phyloP scores from a whole-genome alignment of 2,329 filamentous ascomycete species.

The Lojkania enalia region DNA sequence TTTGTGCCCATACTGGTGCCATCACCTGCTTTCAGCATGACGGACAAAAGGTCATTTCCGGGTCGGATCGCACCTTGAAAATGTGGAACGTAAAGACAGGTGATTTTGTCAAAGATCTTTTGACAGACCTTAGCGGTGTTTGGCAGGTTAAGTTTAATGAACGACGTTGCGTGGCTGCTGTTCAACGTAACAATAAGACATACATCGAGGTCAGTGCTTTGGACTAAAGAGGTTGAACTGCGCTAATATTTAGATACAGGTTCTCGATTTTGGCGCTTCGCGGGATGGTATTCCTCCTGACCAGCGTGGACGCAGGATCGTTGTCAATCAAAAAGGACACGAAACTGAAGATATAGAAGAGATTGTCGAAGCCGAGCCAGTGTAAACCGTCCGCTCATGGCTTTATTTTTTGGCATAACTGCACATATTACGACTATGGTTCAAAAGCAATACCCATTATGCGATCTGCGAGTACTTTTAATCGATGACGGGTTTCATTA shows the following conservation, averaged over 20 bases:
- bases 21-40: slow-evolving; percentile 99
- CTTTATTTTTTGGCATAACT: slow-evolving; percentile 12
- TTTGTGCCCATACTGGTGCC: slow-evolving; percentile 92
- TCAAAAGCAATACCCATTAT: slow-evolving; percentile 38
- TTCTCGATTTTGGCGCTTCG: slow-evolving; percentile 93
- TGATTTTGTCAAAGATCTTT: slow-evolving; percentile 86
- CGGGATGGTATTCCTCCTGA: slow-evolving; percentile 81
- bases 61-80: slow-evolving; percentile 92
- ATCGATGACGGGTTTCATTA: slow-evolving; percentile 1
- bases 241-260: slow-evolving; percentile 59
- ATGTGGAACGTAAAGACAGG: slow-evolving; percentile 97
- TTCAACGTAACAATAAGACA: slow-evolving; percentile 88
- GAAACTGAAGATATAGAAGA: slow-evolving; percentile 44
- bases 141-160: slow-evolving; percentile 99
- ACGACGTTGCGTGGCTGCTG: slow-evolving; percentile 90
- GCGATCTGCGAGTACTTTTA: slow-evolving; percentile 15
- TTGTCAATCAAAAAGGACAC: slow-evolving; percentile 50
- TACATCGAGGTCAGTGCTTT: slow-evolving; percentile 78
- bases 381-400: slow-evolving; percentile 16
- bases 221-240: not conserved
- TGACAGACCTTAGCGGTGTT: slow-evolving; percentile 93
- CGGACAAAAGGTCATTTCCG: slow-evolving; percentile 92
- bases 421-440: slow-evolving; percentile 27
- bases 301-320: slow-evolving; percentile 77
- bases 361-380: slow-evolving; percentile 31